These are phyloP conservation scores for Paecilomyces formosus DNA, from an alignment of 2,329 filamentous ascomycete species.

Conservation along the genomic window DNA sequence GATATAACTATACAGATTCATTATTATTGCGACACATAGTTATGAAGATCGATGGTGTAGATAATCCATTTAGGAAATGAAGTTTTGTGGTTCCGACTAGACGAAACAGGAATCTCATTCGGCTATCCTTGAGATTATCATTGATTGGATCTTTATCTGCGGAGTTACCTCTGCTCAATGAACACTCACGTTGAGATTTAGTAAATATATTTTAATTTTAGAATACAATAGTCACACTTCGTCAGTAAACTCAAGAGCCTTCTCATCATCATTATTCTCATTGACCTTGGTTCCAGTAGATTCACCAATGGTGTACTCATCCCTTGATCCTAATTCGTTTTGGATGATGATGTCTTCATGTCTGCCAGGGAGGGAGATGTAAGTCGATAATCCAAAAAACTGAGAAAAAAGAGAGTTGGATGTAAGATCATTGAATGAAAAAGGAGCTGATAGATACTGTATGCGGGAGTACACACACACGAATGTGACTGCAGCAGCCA, in stretches of 20 bases:
- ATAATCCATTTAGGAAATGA: neutral
- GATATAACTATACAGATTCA: neutral
- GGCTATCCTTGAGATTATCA: too few relatives aligned
- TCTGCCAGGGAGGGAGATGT: neutral
- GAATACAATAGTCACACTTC: neutral
- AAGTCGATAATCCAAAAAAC: neutral
- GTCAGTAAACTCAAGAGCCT: neutral
- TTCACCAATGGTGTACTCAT: neutral
- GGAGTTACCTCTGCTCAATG: too few relatives aligned
- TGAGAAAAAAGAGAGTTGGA: neutral
- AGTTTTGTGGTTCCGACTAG: too few relatives aligned
- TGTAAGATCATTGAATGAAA: neutral
- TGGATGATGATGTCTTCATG: neutral
- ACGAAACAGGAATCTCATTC: too few relatives aligned
- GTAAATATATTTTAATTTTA: too few relatives aligned
- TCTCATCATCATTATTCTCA: neutral
- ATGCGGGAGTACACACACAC: neutral
- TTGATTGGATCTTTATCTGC: too few relatives aligned
- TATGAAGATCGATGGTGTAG: neutral
- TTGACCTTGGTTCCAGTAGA: neutral
- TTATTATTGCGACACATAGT: too few relatives aligned
- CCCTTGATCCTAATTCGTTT: neutral
- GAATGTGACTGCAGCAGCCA: constrained; percentile 3
- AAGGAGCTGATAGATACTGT: neutral
- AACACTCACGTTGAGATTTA: too few relatives aligned